Evolutionary conservation across 2,329 filamentous ascomycete species (phyloP), one percentile per base, ranked within the genome.

Genomic region (Fusarium torulosum): DNA sequence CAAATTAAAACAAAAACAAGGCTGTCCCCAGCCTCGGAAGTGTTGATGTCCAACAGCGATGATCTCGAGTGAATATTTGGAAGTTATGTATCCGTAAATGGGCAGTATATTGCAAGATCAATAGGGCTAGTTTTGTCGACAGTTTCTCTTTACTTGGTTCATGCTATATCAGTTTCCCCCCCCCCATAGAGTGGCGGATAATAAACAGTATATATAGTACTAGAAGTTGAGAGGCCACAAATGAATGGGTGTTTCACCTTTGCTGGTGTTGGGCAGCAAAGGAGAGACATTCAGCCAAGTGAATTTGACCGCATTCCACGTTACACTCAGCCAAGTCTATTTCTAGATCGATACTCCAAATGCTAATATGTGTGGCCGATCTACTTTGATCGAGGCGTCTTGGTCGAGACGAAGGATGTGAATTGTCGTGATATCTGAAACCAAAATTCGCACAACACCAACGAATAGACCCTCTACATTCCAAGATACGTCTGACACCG

Each of bases 331-430:
- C 14, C 29, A 33, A 33, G n/a, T 37, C 35, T 37, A 37, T 37
- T 37, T n/a, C 35, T 37, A n/a, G 35, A 6, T 37, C 15, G 17
- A 10, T 5, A n/a, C 35, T 37, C 15, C 8, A n/a, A 37, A 14
- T 49, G 42, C 35, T 47, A 15, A 20, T 51, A 20, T 57, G 7
- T 52, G 31, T 33, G 46, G 29, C 19, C 43, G 29, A 7, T 15
- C 14, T 57, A n/a, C 53, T 53, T 51, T 53, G 53, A 29, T 29
- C 5, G 27, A 31, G 33, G 23, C 41, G 41, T 21, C 38, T 45
- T 65, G 38, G 20, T 46, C 43, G 42, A 27, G 21, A 52, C 38
- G 21, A 45, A 53, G 14, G 9, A 49, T 27, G 27, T 41, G 17
- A 27, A 42, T 15, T 13, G 21, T 43, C 27, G 47, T 38, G 37